Evolutionary conservation across 371 early-diverging fungal species (phyloP), one percentile per base, ranked within the genome.

Genomic region (Fennellomyces sp.): DNA sequence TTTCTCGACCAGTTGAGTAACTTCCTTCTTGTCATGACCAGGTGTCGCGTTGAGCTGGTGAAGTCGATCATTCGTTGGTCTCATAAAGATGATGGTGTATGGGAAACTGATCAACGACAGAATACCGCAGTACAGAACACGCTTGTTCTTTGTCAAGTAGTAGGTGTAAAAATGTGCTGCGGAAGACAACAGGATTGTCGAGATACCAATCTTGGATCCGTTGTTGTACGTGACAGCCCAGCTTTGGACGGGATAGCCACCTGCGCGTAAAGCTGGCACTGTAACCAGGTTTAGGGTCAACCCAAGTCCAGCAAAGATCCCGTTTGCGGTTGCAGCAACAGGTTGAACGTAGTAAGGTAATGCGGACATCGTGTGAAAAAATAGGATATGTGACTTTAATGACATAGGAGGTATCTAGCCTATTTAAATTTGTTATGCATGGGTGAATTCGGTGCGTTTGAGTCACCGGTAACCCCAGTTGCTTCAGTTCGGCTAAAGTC

Each of bases 251-350:
- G 62, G 56, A 50, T 62, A 39, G 13, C 47, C 30, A 19, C 28
- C 50, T 28, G 27, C 56, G 17, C 62, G 56, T 13, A 62, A 35
- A 3, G 42, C 41, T 8, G 56, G 56, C 1, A 56, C 51, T 27
- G 29, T 26, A 1, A 36, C 49, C 33, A 36, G 19, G 7, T 30
- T 50, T 25, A 56, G 36, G 7, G 62, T 15, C 23, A 62, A 33
- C 28, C 56, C 62, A 38, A 62, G 51, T 4, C 62, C 62, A 38
- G 56, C 56, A 19, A 56, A 62, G 19, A 62, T 45, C 4, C 62
- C 62, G 31, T 55, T 56, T 7, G 50, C 49, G 15, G 55, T 54
- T 15, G 35, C 35, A 26, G 55, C 55, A 15, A 39, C n/a, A 17
- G 55, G 55, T 15, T 23, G 39, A 27, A 54, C 6, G 36, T 38